These are phyloP conservation scores for Penicillium sp. DNA, from an alignment of 2,329 filamentous ascomycete species.

Conservation along the genomic window DNA sequence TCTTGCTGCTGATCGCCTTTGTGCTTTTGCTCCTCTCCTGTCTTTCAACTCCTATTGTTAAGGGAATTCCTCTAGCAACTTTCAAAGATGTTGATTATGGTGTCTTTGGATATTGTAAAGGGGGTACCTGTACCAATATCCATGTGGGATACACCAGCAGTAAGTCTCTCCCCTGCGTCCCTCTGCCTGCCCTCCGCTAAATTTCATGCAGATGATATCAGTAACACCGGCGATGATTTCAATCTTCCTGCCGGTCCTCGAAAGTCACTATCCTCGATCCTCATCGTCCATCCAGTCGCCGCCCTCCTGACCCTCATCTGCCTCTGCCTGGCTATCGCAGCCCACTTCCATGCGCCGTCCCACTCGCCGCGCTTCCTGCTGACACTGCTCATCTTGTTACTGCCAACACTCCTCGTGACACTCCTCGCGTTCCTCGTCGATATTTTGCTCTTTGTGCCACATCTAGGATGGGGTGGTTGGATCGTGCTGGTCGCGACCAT, in stretches of 20 bases:
- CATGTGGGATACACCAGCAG: conserved; percentile 78
- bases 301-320: conserved; percentile 77
- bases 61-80: conserved; percentile 70
- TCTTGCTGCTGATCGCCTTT: conserved; percentile 79
- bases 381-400: conserved; percentile 71
- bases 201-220: conserved; percentile 24
- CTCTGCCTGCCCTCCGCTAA: conserved; percentile 12
- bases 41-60: conserved; percentile 83
- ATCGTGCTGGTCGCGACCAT: conserved; percentile 84
- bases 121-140: conserved; percentile 57
- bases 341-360: conserved; percentile 77
- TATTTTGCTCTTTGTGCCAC: conserved; percentile 85
- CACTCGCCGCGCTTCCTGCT: conserved; percentile 86
- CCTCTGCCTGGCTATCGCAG: conserved; percentile 66
- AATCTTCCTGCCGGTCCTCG: conserved; percentile 57
- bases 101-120: conserved; percentile 80
- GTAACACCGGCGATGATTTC: conserved; percentile 46
- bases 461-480: conserved; percentile 89
- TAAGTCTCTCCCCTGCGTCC: conserved; percentile 41
- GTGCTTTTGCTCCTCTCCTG: conserved; percentile 74
- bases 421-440: conserved; percentile 86
- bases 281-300: conserved; percentile 87
- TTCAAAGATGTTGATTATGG: conserved; percentile 73
- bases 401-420: conserved; percentile 74
- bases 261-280: conserved; percentile 69